Evolutionary conservation across 208 protist genomes (phyloP).

Genomic region (Angomonas desouzai): DNA sequence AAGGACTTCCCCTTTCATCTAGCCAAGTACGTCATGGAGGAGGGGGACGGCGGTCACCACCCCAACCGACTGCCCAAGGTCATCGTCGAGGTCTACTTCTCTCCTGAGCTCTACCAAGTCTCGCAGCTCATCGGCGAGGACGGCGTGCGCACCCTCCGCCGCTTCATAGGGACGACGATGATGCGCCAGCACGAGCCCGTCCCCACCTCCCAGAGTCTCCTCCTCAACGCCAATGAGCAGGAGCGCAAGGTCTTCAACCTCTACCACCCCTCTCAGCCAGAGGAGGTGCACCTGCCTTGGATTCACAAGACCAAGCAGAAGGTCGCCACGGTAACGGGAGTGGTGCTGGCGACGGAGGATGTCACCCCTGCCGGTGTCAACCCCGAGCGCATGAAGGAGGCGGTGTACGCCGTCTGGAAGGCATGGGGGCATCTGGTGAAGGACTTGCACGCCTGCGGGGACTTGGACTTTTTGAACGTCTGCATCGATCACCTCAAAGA

Average conservation of each 20-base stretch:
- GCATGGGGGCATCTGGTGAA: constrained; percentile 86
- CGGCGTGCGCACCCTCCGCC: constrained; percentile 56
- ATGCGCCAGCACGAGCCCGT: constrained; percentile 72
- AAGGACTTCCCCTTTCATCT: constrained; percentile 82
- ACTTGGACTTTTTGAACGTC: constrained; percentile 79
- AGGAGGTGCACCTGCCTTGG: constrained; percentile 1
- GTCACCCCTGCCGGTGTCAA: constrained; percentile 8
- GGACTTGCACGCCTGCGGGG: constrained; percentile 77
- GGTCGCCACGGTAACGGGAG: constrained; percentile 8
- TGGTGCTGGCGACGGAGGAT: constrained; percentile 9
- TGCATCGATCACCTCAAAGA: constrained; percentile 62
- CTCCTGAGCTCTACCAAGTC: constrained; percentile 68
- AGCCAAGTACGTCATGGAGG: constrained; percentile 46
- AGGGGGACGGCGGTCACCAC: neutral
- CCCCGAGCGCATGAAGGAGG: constrained; percentile 43
- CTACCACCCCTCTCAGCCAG: constrained; percentile 22
- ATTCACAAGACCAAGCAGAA: neutral
- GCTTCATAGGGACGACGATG: constrained; percentile 73
- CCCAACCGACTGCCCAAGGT: constrained; percentile 30
- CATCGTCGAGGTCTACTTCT: constrained; percentile 83
- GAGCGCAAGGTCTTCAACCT: constrained; percentile 25
- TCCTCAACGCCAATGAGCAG: constrained; percentile 41
- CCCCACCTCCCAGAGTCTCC: constrained; percentile 51
- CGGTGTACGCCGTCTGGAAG: constrained; percentile 63
- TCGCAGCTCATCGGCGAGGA: constrained; percentile 45